Evolutionary conservation across 495 filamentous ascomycete species (phyloP).

Genomic region (Aspergillus biplanus): DNA sequence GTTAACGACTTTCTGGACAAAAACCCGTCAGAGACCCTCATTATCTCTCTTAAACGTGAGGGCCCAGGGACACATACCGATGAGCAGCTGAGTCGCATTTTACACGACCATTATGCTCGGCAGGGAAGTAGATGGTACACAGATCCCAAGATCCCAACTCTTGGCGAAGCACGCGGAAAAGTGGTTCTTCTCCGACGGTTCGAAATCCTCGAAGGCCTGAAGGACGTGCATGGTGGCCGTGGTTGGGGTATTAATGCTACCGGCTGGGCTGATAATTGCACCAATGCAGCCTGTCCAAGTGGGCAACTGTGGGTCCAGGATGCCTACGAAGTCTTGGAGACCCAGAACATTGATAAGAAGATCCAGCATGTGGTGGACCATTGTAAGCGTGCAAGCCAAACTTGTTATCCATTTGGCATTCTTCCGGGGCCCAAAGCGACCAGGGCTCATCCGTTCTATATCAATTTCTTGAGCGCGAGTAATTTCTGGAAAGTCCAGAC

Average conservation of each 20-base stretch:
- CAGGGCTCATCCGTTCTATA: constrained; percentile 67
- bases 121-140: constrained; percentile 75
- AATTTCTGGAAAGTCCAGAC: constrained; percentile 92
- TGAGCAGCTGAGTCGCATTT: constrained; percentile 70
- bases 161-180: constrained; percentile 81
- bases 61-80: constrained; percentile 81
- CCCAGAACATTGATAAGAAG: constrained; percentile 77
- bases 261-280: constrained; percentile 87
- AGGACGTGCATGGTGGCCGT: constrained; percentile 59
- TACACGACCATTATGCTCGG: constrained; percentile 71
- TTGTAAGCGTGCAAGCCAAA: constrained; percentile 67
- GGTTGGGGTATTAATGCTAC: constrained; percentile 85
- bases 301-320: constrained; percentile 88
- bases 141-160: constrained; percentile 73
- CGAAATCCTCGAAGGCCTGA: constrained; percentile 61
- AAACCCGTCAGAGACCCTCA: constrained; percentile 79
- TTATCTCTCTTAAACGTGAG: constrained; percentile 91
- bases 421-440: constrained; percentile 36
- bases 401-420: constrained; percentile 47
- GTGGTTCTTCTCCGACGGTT: constrained; percentile 88
- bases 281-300: constrained; percentile 70
- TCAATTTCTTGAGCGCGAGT: constrained; percentile 89
- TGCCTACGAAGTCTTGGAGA: constrained; percentile 86
- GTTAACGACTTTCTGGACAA: constrained; percentile 73
- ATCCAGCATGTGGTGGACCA: constrained; percentile 72